Evolutionary conservation across 1,284 basidiomycete species (phyloP).

Genomic region (Ustilago esculenta): DNA sequence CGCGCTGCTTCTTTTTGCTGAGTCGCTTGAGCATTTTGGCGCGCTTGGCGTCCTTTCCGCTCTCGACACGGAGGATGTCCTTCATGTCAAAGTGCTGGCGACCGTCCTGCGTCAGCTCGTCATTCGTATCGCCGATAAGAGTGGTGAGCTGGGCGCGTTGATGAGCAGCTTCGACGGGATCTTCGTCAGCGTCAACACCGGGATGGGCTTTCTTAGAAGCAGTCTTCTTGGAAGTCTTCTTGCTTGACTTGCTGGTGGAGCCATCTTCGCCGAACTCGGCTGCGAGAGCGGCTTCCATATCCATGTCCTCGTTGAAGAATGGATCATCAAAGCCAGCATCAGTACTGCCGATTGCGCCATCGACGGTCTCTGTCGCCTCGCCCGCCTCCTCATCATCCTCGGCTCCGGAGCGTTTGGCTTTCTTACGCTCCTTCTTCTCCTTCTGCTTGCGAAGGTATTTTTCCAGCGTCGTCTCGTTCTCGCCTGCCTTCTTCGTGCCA

Average conservation of each 20-base stretch:
- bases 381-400: constrained; percentile 19
- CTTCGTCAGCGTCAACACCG: not conserved
- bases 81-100: constrained; percentile 87
- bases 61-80: constrained; percentile 86
- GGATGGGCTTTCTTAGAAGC: constrained; percentile 8
- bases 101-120: constrained; percentile 49
- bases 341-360: constrained; percentile 17
- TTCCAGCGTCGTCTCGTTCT: constrained; percentile 64
- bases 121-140: constrained; percentile 48
- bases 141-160: constrained; percentile 34
- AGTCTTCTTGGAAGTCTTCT: constrained; percentile 18
- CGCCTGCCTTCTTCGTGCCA: constrained; percentile 18
- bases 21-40: constrained; percentile 47
- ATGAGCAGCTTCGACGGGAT: constrained; percentile 28
- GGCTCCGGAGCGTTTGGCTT: constrained; percentile 19
- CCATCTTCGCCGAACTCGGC: constrained; percentile 67
- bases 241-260: constrained; percentile 59
- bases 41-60: constrained; percentile 69
- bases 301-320: constrained; percentile 69
- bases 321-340: constrained; percentile 71
- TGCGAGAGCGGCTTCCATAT: constrained; percentile 61
- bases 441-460: constrained; percentile 65
- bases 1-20: constrained; percentile 49
- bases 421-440: constrained; percentile 63
- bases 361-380: constrained; percentile 5